These are phyloP conservation scores for Datura wrightii DNA, from an alignment of 257 asterid species.

Conservation along the genomic window DNA sequence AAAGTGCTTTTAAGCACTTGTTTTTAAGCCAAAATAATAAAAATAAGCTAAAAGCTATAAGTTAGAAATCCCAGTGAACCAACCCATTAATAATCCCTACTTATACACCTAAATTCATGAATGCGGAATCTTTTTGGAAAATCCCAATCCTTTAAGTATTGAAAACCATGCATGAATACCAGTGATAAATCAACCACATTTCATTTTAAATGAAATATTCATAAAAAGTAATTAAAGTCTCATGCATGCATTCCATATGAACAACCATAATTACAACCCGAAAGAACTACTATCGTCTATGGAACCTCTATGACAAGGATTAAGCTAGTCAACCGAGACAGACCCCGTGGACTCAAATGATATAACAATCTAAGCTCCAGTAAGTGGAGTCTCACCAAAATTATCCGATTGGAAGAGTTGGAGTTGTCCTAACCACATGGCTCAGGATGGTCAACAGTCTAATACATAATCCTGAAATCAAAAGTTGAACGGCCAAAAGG, in stretches of 20 bases:
- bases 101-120: background rate
- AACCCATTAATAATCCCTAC: background rate
- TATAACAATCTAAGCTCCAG: too few relatives aligned
- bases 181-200: background rate
- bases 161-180: background rate
- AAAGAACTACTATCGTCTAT: too few relatives aligned
- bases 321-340: too few relatives aligned
- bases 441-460: background rate
- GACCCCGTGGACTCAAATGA: too few relatives aligned
- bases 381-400: too few relatives aligned
- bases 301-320: too few relatives aligned
- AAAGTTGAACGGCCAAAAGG: too few relatives aligned
- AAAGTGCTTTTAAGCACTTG: too few relatives aligned
- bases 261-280: background rate
- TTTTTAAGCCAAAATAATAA: too few relatives aligned
- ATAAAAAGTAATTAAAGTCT: too few relatives aligned
- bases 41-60: too few relatives aligned
- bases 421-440: background rate
- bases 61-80: background rate
- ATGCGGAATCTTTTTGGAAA: background rate
- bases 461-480: too few relatives aligned
- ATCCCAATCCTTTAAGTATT: background rate
- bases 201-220: background rate
- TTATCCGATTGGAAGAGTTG: background rate
- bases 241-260: background rate